Base-by-base conservation (phyloP, 2,329 filamentous ascomycete species). In the Epichloe gansuensis region DNA sequence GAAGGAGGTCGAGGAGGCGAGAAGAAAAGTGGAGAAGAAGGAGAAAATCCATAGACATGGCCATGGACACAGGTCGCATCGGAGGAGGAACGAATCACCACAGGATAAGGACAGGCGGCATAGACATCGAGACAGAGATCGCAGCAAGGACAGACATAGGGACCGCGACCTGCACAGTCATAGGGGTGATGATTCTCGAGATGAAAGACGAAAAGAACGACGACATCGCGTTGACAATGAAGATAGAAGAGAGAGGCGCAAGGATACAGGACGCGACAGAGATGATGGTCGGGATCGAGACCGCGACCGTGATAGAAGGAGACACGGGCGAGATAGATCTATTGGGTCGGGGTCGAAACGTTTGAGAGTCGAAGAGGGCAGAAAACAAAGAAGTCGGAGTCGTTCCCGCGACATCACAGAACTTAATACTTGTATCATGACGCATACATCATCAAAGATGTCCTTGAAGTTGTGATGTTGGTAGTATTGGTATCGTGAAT, bases 1-100 rank as follows among this genome's bases (percentile, higher is more conserved):
- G 69, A 88, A 89, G 65, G 88, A 95, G 65, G 80, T 95, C 12
- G 82, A 86, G 52, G 78, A 80, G 54, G 91, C 88, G 3, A 69
- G 59, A 74, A 75, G 77, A 68, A 63, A 69, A 63, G 60, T 74
- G 53, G 72, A 76, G 13, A 77, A 72, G 60, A 75, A 69, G 58
- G 70, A 74, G 54, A 67, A 69, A 51, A 76, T 68, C 62, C 73
- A 71, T 56, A 70, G 62, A 65, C 78, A 74, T 52, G 71, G 68
- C 48, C 70, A 69, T 54, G 48, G 52, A 21, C 52, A 50, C 31
- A 53, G 52, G 13, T 52, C 51, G 38, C 52, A 49, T 28, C 38
- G 38, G 47, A 34, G 42, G 47, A 64, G 69, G 17, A 71, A 74
- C 37, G 65, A 68, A 35, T 66, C 67, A 0, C 63, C 67, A 0